Conservation (phyloP, 305 asterid species). For the Fraxinus greggii region DNA sequence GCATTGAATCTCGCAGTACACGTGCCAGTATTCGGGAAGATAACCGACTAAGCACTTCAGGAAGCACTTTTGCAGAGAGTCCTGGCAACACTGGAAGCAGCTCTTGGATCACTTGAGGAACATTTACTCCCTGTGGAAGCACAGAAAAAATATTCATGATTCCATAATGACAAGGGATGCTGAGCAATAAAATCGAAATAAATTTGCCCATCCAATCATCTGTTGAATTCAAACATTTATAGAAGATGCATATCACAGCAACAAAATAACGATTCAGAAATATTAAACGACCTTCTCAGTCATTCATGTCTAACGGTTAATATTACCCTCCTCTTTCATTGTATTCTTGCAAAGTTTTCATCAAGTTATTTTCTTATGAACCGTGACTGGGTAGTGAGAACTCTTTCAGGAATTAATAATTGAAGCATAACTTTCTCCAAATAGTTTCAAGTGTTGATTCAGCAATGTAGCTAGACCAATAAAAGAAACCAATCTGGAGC, state of each 20-base stretch:
- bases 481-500: background rate
- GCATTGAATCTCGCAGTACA: constrained; percentile 59
- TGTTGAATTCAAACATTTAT: background rate
- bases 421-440: background rate
- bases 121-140: constrained; percentile 57
- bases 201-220: background rate
- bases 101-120: constrained; percentile 72
- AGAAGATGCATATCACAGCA: background rate
- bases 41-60: constrained; percentile 76
- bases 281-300: background rate
- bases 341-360: background rate
- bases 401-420: background rate
- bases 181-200: background rate
- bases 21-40: constrained; percentile 86
- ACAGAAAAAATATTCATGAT: constrained; percentile 17
- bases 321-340: background rate
- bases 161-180: background rate
- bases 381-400: background rate
- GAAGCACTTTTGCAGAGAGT: constrained; percentile 75
- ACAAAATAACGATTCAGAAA: background rate
- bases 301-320: background rate
- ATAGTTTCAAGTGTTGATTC: background rate
- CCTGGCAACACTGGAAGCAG: constrained; percentile 93
- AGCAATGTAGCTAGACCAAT: background rate
- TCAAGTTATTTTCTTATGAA: background rate